Percentiles rank a stretch among this genome's conserved stretches.
Evolutionary conservation across 495 filamentous ascomycete species (phyloP).

Genomic region (Astrothelium macrocarpum): DNA sequence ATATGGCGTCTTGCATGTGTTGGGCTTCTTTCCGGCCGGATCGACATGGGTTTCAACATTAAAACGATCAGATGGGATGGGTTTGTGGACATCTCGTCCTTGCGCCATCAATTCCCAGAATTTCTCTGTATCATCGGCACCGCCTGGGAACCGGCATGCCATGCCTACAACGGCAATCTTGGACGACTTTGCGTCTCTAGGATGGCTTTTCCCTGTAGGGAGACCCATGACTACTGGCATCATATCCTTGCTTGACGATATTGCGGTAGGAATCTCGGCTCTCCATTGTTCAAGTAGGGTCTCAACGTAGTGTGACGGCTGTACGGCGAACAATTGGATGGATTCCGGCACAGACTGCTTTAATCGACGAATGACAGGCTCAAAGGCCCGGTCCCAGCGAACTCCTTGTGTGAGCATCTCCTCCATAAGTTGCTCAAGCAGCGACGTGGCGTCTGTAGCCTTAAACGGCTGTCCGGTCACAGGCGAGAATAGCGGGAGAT

Average conservation of each 20-base stretch:
- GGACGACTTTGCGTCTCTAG: conserved; percentile 12
- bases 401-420: conserved; percentile 18
- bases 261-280: conserved; percentile 2
- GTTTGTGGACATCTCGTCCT: conserved; percentile 32
- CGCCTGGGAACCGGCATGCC: conserved; percentile 33
- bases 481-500: conserved; percentile 8
- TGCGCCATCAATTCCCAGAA: conserved; percentile 38
- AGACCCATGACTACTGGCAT: conserved; percentile 3
- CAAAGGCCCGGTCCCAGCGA: conserved; percentile 4
- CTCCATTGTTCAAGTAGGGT: not conserved
- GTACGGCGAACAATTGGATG: not conserved
- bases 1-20: conserved; percentile 4
- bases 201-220: not conserved
- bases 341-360: not conserved
- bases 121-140: conserved; percentile 26
- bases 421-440: conserved; percentile 11
- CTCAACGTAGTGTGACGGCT: not conserved
- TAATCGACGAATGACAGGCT: not conserved
- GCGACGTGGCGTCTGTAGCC: conserved; percentile 5
- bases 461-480: conserved; percentile 11
- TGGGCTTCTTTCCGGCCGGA: conserved; percentile 31
- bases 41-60: conserved; percentile 38
- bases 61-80: conserved; percentile 37
- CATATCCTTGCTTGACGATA: not conserved
- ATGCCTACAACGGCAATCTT: conserved; percentile 39